Percentiles rank a stretch among this genome's conserved stretches.
Conservation (phyloP, 2,329 filamentous ascomycete species). For the Cordyceps farinosa region DNA sequence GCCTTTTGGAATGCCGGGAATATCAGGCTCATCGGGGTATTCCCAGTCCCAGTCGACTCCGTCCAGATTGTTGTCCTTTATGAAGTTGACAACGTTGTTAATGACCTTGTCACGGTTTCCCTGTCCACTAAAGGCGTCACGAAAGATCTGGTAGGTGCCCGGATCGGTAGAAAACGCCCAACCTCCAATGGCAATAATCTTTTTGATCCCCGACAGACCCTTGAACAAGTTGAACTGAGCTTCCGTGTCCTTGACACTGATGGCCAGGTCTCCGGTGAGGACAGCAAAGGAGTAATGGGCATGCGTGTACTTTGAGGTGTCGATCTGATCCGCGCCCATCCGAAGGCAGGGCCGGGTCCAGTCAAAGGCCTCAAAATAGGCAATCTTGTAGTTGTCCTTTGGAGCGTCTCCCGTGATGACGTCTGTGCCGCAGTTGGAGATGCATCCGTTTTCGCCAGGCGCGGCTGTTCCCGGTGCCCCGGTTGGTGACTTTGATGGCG, state of each 20-base stretch:
- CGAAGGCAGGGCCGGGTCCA: slow-evolving; percentile 29
- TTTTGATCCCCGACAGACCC: slow-evolving; percentile 21
- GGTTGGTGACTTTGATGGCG: slow-evolving; percentile 22
- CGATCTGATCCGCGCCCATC: slow-evolving; percentile 20
- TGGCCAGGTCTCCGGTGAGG: slow-evolving; percentile 24
- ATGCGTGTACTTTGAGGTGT: slow-evolving; percentile 26
- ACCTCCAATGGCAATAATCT: slow-evolving; percentile 29
- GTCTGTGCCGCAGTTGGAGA: slow-evolving; percentile 28
- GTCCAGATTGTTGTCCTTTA: slow-evolving; percentile 34
- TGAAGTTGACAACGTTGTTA: slow-evolving; percentile 34
- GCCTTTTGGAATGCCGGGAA: slow-evolving; percentile 30
- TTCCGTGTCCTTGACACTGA: slow-evolving; percentile 21
- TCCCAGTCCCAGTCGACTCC: slow-evolving; percentile 42
- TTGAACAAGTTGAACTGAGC: slow-evolving; percentile 24
- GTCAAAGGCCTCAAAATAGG: slow-evolving; percentile 35
- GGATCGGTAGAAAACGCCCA: slow-evolving; percentile 25
- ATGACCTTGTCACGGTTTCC: slow-evolving; percentile 33
- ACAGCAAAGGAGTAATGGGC: slow-evolving; percentile 37
- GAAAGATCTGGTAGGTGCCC: slow-evolving; percentile 21
- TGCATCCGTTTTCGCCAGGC: slow-evolving; percentile 27
- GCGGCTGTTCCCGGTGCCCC: slow-evolving; percentile 36
- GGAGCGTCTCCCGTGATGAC: slow-evolving; percentile 22
- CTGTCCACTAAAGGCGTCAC: slow-evolving; percentile 19
- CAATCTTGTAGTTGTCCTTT: slow-evolving; percentile 20
- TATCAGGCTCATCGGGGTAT: slow-evolving; percentile 21